Conservation (phyloP, 1,284 basidiomycete genomes). For the Golubevia pallescens region DNA sequence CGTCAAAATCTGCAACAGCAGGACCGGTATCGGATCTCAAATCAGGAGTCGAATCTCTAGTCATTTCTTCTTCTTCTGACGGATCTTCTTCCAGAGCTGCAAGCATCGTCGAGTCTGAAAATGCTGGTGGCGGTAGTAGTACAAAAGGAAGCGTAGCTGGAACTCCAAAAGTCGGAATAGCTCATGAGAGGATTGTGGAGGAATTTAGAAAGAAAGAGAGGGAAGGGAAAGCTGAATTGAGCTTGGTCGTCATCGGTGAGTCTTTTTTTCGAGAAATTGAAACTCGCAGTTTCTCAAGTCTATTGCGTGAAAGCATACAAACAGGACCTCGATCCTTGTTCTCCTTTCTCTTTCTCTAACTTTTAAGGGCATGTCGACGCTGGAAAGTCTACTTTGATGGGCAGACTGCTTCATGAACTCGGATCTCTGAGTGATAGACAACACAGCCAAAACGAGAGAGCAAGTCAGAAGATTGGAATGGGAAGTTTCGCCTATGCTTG, state of each 20-base stretch:
- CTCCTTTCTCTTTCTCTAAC: not conserved
- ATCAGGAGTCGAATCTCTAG: not conserved
- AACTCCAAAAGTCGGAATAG: slow-evolving; percentile 73
- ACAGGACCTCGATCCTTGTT: no score
- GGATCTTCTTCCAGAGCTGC: not conserved
- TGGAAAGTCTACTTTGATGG: slow-evolving; percentile 98
- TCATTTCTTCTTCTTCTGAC: not conserved
- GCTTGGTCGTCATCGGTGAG: slow-evolving; percentile 89
- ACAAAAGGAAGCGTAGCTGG: slow-evolving; percentile 61
- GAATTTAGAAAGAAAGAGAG: slow-evolving; percentile 74
- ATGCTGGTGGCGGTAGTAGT: slow-evolving; percentile 5
- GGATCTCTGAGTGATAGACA: slow-evolving; percentile 86
- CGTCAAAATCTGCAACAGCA: slow-evolving; percentile 1
- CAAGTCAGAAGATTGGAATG: slow-evolving; percentile 89
- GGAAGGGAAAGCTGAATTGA: slow-evolving; percentile 75
- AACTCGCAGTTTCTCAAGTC: no score
- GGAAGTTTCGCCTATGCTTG: slow-evolving; percentile 96
- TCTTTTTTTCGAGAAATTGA: no score
- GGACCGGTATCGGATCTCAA: not conserved
- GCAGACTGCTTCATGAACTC: slow-evolving; percentile 86
- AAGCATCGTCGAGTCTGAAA: not conserved
- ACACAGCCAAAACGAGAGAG: slow-evolving; percentile 82
- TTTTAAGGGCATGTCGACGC: slow-evolving; percentile 89
- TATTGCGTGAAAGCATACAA: no score
- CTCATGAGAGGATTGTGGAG: slow-evolving; percentile 82